phyloP scores from a whole-genome alignment of 202 grass and related monocot genomes.

The Elaeis oleifera region DNA sequence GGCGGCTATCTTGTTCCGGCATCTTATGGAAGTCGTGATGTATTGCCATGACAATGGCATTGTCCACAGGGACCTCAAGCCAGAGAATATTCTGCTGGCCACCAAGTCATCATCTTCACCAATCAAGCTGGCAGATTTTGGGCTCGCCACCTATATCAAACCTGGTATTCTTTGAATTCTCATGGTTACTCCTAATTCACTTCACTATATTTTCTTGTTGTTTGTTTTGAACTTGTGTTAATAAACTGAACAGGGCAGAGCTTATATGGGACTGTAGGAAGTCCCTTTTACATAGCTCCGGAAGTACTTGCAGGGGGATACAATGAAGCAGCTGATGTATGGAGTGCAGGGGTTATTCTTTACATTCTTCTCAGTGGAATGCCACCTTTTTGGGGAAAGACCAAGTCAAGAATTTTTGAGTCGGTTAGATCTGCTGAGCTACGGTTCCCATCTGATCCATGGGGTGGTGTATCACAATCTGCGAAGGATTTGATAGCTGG shows the following conservation, averaged over 20 bases:
- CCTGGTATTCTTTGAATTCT: constrained; percentile 42
- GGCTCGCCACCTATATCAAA: constrained; percentile 80
- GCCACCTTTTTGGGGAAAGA: constrained; percentile 89
- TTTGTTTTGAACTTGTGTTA: constrained; percentile 25
- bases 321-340: constrained; percentile 87
- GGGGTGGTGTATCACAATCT: constrained; percentile 61
- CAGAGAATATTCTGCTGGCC: constrained; percentile 92
- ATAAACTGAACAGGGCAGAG: constrained; percentile 48
- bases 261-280: constrained; percentile 84
- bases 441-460: constrained; percentile 68
- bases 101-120: constrained; percentile 59
- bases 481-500: constrained; percentile 63
- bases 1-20: constrained; percentile 49
- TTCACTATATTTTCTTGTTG: not conserved
- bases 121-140: constrained; percentile 88
- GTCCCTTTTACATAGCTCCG: constrained; percentile 91
- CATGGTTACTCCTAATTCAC: constrained; percentile 4
- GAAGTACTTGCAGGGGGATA: constrained; percentile 87
- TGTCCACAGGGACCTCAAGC: constrained; percentile 87
- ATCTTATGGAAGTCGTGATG: constrained; percentile 83
- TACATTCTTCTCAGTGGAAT: constrained; percentile 93
- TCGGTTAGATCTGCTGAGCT: constrained; percentile 71
- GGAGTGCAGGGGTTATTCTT: constrained; percentile 88
- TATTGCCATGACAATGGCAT: constrained; percentile 89
- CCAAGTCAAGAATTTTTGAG: constrained; percentile 85